phyloP scores from a whole-genome alignment of 495 filamentous ascomycete genomes.

The Polyplosphaeria fusca region DNA sequence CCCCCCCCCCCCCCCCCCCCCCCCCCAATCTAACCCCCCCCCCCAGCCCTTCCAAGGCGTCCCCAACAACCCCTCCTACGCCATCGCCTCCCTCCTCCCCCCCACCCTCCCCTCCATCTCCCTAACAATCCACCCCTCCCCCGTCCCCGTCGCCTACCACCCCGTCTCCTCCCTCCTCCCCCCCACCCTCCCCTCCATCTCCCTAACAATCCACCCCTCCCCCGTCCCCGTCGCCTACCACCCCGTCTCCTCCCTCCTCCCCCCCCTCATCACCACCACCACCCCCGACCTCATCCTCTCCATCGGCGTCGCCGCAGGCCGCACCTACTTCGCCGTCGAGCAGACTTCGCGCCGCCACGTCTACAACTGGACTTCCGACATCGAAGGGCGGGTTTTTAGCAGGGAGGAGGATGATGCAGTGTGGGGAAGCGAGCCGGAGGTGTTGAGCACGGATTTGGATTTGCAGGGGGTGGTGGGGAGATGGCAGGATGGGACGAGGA shows the following conservation, averaged over 20 bases:
- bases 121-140: slow-evolving; percentile 21
- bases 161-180: slow-evolving; percentile 16
- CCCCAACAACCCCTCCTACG: slow-evolving; percentile 22
- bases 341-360: slow-evolving; percentile 22
- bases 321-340: slow-evolving; percentile 36
- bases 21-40: too few species aligned
- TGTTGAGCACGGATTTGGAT: slow-evolving; percentile 24
- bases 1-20: too few species aligned
- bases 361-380: slow-evolving; percentile 33
- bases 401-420: slow-evolving; percentile 25
- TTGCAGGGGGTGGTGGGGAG: slow-evolving; percentile 22
- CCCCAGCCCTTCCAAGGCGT: slow-evolving; percentile 6
- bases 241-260: slow-evolving; percentile 9
- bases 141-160: slow-evolving; percentile 34
- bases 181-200: slow-evolving; percentile 9
- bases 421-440: slow-evolving; percentile 29
- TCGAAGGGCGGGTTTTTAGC: slow-evolving; percentile 25
- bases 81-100: slow-evolving; percentile 12
- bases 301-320: slow-evolving; percentile 34
- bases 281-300: slow-evolving; percentile 33
- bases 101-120: background rate
- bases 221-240: slow-evolving; percentile 34
- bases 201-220: slow-evolving; percentile 20
- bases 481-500: slow-evolving; percentile 7
- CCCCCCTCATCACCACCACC: slow-evolving; percentile 22